Percentiles rank a stretch among this genome's conserved stretches.
These are phyloP conservation scores for Apiospora saccharicola DNA, from an alignment of 2,329 filamentous ascomycete genomes.

Conservation along the genomic window DNA sequence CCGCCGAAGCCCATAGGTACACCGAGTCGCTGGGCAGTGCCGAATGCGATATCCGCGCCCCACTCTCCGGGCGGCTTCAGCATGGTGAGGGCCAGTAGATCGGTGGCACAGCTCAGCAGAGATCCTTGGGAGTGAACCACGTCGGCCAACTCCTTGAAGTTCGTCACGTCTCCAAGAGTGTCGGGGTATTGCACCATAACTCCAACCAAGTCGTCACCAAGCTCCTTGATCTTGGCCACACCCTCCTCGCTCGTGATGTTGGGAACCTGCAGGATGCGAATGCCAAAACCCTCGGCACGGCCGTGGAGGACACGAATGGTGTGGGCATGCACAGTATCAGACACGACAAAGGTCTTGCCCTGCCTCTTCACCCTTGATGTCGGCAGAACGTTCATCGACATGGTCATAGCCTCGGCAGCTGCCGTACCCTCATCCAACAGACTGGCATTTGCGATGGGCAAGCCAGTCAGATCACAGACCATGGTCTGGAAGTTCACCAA, in stretches of 20 bases:
- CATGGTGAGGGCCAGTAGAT: constrained; percentile 85
- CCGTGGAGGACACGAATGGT: constrained; percentile 85
- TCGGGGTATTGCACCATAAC: constrained; percentile 96
- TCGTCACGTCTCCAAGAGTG: constrained; percentile 79
- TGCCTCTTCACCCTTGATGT: constrained; percentile 73
- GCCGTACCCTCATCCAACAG: constrained; percentile 91
- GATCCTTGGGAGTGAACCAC: constrained; percentile 79
- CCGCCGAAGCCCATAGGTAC: constrained; percentile 92
- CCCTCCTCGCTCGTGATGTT: constrained; percentile 72
- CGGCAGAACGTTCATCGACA: constrained; percentile 82
- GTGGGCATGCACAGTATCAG: constrained; percentile 82
- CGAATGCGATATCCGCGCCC: constrained; percentile 94
- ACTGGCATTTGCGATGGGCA: constrained; percentile 90
- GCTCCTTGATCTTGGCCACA: constrained; percentile 70
- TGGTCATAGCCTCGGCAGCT: constrained; percentile 93
- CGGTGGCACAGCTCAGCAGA: constrained; percentile 87
- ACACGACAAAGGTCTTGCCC: constrained; percentile 85
- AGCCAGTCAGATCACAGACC: constrained; percentile 84
- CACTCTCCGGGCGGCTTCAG: constrained; percentile 92
- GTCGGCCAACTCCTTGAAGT: constrained; percentile 78
- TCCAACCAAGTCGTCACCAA: constrained; percentile 84
- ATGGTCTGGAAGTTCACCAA: constrained; percentile 96
- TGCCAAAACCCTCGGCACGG: constrained; percentile 89
- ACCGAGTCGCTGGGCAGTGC: constrained; percentile 89
- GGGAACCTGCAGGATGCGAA: constrained; percentile 72